Conservation (phyloP, 78 protist species). For the Neovahlkampfia damariscottae region DNA sequence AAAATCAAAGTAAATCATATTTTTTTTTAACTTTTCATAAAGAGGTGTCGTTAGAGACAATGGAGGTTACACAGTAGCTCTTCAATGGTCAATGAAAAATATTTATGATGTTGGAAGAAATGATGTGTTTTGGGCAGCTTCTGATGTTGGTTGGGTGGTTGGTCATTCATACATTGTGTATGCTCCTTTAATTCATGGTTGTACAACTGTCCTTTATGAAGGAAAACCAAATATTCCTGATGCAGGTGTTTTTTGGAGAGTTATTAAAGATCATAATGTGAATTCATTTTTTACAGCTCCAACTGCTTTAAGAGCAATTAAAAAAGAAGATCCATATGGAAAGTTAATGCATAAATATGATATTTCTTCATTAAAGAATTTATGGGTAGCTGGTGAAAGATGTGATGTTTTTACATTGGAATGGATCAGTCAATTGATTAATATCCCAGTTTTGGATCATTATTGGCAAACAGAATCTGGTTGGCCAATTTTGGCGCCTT, state of each 20-base stretch:
- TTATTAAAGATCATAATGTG: constrained; percentile 6
- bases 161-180: constrained; percentile 40
- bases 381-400: constrained; percentile 30
- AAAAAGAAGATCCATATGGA: constrained; percentile 26
- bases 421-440: not conserved
- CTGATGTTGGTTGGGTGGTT: constrained; percentile 43
- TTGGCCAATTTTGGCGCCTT: constrained; percentile 17
- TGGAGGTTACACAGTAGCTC: constrained; percentile 44
- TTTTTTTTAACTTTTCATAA: no score
- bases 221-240: constrained; percentile 36
- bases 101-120: constrained; percentile 31
- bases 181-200: constrained; percentile 32
- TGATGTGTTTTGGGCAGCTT: constrained; percentile 38
- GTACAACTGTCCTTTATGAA: constrained; percentile 28
- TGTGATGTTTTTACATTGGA: constrained; percentile 6
- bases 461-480: constrained; percentile 42
- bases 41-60: constrained; percentile 51
- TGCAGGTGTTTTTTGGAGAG: constrained; percentile 14
- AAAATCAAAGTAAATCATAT: no score
- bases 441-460: constrained; percentile 23
- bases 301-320: constrained; percentile 31
- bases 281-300: constrained; percentile 25
- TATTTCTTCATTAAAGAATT: not conserved
- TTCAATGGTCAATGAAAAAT: constrained; percentile 23
- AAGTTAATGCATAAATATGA: not conserved